phyloP scores from a whole-genome alignment of 495 filamentous ascomycete species.

The Endocarpon pusillum region DNA sequence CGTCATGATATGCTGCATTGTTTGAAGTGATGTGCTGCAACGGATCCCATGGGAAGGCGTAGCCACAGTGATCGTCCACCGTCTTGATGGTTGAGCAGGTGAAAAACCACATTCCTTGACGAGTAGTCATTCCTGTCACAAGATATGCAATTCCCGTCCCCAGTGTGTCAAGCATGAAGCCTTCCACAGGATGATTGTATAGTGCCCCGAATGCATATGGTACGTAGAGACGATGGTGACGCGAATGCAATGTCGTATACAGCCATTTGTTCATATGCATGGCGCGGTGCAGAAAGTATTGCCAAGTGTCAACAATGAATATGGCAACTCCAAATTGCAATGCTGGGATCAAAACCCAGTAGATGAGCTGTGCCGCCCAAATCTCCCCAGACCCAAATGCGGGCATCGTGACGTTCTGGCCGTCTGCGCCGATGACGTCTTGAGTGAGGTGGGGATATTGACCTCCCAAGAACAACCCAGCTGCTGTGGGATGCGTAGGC shows the following conservation, averaged over 20 bases:
- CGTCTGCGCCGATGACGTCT: constrained; percentile 18
- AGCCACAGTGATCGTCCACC: constrained; percentile 94
- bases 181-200: constrained; percentile 86
- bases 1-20: constrained; percentile 89
- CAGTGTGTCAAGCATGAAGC: constrained; percentile 79
- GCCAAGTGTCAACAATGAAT: constrained; percentile 76
- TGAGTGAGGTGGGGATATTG: constrained; percentile 39
- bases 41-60: constrained; percentile 87
- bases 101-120: constrained; percentile 76
- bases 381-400: constrained; percentile 52
- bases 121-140: constrained; percentile 52
- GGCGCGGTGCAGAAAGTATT: constrained; percentile 85
- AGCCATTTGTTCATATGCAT: constrained; percentile 96
- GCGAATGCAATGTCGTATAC: constrained; percentile 83
- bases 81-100: constrained; percentile 78
- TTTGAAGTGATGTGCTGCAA: constrained; percentile 80
- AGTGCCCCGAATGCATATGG: constrained; percentile 94
- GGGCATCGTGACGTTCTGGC: constrained; percentile 18
- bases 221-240: constrained; percentile 90
- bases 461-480: constrained; percentile 53
- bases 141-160: constrained; percentile 73
- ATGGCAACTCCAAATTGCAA: constrained; percentile 59
- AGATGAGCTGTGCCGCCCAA: constrained; percentile 50
- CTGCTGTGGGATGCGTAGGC: constrained; percentile 41
- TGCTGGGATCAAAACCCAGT: constrained; percentile 59